Percentiles rank a stretch among this genome's conserved stretches.
Evolutionary conservation across 2,329 filamentous ascomycete species (phyloP).

Genomic region (Paecilomyces sp.): DNA sequence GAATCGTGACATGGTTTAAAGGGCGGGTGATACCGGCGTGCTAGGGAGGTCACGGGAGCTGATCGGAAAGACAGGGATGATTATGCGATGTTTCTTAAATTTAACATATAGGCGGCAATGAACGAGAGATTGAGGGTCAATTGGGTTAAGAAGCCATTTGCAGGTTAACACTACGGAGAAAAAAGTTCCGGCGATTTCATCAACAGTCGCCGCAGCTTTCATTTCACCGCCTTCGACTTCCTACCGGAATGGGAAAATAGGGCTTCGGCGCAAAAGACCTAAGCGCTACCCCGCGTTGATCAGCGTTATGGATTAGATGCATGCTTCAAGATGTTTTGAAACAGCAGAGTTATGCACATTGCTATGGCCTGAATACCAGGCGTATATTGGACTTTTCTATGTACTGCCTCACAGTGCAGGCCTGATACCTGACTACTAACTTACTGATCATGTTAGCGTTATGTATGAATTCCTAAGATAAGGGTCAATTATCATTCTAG

Average conservation of each 20-base stretch:
- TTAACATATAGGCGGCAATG: not conserved
- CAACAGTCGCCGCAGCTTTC: not conserved
- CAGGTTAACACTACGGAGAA: constrained; percentile 1
- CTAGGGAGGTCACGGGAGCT: not conserved
- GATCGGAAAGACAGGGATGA: not conserved
- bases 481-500: not conserved
- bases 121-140: not conserved
- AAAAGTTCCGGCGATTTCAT: constrained; percentile 14
- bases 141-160: not conserved
- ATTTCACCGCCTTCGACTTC: constrained; percentile 16
- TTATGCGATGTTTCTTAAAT: not conserved
- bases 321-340: not conserved
- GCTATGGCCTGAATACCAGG: no score
- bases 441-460: not conserved
- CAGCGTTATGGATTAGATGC: not conserved
- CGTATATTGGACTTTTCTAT: not conserved
- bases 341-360: not conserved
- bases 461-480: not conserved
- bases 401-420: not conserved
- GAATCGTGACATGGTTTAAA: constrained; percentile 30
- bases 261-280: constrained; percentile 6
- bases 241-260: constrained; percentile 5
- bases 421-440: not conserved
- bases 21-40: not conserved
- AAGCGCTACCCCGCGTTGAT: not conserved